These are phyloP conservation scores for Letharia columbiana DNA, from an alignment of 495 filamentous ascomycete species.

Conservation along the genomic window DNA sequence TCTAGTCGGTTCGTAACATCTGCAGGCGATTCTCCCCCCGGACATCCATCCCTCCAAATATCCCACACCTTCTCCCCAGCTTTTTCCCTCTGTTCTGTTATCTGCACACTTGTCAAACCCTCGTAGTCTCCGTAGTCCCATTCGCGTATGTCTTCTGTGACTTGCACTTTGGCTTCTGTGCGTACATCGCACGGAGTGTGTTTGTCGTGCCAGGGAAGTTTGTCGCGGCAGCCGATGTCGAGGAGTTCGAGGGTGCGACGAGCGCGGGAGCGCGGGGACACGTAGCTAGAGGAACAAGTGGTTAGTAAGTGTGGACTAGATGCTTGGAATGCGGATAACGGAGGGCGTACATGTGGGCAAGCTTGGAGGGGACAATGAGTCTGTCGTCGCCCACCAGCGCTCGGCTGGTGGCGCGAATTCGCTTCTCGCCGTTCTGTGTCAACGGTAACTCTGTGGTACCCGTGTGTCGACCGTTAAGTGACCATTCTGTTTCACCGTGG, in stretches of 20 bases:
- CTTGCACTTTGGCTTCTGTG: conserved; percentile 47
- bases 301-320: not conserved
- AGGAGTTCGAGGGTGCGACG: conserved; percentile 83
- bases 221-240: conserved; percentile 45
- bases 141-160: conserved; percentile 75
- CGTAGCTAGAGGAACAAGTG: conserved; percentile 47
- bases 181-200: conserved; percentile 36
- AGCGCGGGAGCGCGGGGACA: conserved; percentile 80
- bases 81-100: conserved; percentile 47
- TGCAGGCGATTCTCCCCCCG: conserved; percentile 55
- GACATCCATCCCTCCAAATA: conserved; percentile 35
- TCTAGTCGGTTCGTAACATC: conserved; percentile 65
- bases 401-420: conserved; percentile 70
- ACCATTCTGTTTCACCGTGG: conserved; percentile 97
- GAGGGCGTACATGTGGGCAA: conserved; percentile 60
- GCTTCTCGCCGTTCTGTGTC: conserved; percentile 77
- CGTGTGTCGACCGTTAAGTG: conserved; percentile 84
- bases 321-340: not conserved
- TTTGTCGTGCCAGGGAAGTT: conserved; percentile 47
- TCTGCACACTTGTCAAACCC: conserved; percentile 69
- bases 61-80: conserved; percentile 33
- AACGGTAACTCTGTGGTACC: conserved; percentile 78
- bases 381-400: conserved; percentile 78
- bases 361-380: conserved; percentile 72
- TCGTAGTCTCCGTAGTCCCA: conserved; percentile 98